These are phyloP conservation scores for Termitomyces sp. DNA, from an alignment of 768 basidiomycete genomes.

Conservation along the genomic window DNA sequence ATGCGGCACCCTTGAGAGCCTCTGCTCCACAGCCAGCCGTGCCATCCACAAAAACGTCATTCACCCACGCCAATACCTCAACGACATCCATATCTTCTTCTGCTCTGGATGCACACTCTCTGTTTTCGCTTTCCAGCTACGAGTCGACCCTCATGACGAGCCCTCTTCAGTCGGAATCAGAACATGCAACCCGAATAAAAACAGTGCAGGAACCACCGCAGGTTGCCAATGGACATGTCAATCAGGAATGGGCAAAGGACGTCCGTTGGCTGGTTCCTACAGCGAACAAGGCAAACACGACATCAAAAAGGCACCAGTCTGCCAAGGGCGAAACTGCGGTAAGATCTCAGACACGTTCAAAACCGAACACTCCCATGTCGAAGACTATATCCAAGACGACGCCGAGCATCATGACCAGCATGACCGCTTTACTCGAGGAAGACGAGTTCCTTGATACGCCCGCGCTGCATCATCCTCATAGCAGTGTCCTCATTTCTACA, in stretches of 20 bases:
- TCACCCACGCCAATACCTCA: slow-evolving; percentile 20
- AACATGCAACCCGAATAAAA: slow-evolving; percentile 15
- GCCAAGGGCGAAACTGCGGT: slow-evolving; percentile 3
- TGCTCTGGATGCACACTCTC: slow-evolving; percentile 34
- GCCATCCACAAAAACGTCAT: slow-evolving; percentile 18
- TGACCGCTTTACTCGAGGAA: slow-evolving; percentile 49
- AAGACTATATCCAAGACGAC: slow-evolving; percentile 28
- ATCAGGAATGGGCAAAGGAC: slow-evolving; percentile 65
- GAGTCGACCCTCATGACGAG: slow-evolving; percentile 34
- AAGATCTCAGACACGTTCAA: slow-evolving; percentile 16
- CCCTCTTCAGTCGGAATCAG: slow-evolving; percentile 26
- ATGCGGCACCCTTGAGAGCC: slow-evolving; percentile 19
- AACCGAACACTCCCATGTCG: slow-evolving; percentile 17
- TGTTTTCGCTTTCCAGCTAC: slow-evolving; percentile 30
- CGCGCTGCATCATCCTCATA: slow-evolving; percentile 11
- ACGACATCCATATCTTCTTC: slow-evolving; percentile 34
- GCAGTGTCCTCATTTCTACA: slow-evolving; percentile 18
- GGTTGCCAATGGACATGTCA: slow-evolving; percentile 24
- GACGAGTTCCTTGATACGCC: slow-evolving; percentile 36
- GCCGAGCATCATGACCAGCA: slow-evolving; percentile 42
- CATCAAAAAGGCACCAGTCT: slow-evolving; percentile 8
- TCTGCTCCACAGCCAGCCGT: slow-evolving; percentile 11
- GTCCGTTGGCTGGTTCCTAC: slow-evolving; percentile 53
- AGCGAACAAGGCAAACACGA: slow-evolving; percentile 15
- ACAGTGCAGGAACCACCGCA: slow-evolving; percentile 14